phyloP scores from a whole-genome alignment of 768 basidiomycete genomes.

The Phlegmacium glaucopus region DNA sequence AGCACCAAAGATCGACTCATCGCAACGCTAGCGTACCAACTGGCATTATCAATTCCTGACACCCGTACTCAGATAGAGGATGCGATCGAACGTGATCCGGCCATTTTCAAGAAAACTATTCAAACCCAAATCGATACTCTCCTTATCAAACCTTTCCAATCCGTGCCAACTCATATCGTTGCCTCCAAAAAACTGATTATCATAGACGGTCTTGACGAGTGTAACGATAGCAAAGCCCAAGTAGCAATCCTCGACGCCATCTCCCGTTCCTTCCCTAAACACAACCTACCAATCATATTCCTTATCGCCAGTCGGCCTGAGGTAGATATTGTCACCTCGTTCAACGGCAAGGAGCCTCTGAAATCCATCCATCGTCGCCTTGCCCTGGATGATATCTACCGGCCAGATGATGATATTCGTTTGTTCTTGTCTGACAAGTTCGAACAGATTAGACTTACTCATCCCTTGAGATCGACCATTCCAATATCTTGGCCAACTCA shows the following conservation, averaged over 20 bases:
- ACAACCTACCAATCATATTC: constrained; percentile 17
- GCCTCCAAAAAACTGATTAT: constrained; percentile 8
- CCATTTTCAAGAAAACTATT: constrained; percentile 12
- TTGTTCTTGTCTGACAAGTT: constrained; percentile 13
- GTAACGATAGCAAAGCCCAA: constrained; percentile 9
- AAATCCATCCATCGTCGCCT: background rate
- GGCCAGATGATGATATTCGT: constrained; percentile 14
- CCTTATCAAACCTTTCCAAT: constrained; percentile 10
- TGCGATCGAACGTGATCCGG: constrained; percentile 11
- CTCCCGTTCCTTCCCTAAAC: background rate
- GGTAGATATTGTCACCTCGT: constrained; percentile 12
- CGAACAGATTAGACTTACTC: constrained; percentile 7
- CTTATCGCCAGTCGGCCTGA: constrained; percentile 28
- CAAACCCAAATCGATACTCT: constrained; percentile 13
- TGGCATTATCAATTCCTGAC: constrained; percentile 9
- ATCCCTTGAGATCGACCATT: background rate
- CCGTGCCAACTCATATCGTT: background rate
- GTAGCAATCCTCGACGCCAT: constrained; percentile 10
- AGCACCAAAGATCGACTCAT: constrained; percentile 21
- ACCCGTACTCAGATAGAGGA: constrained; percentile 3
- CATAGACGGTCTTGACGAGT: constrained; percentile 29
- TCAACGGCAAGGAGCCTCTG: background rate
- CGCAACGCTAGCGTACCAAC: constrained; percentile 28
- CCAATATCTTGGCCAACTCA: constrained; percentile 19
- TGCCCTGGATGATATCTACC: constrained; percentile 6